These are phyloP conservation scores for Penicillium crystallinum DNA, from an alignment of 495 filamentous ascomycete species.

Conservation along the genomic window DNA sequence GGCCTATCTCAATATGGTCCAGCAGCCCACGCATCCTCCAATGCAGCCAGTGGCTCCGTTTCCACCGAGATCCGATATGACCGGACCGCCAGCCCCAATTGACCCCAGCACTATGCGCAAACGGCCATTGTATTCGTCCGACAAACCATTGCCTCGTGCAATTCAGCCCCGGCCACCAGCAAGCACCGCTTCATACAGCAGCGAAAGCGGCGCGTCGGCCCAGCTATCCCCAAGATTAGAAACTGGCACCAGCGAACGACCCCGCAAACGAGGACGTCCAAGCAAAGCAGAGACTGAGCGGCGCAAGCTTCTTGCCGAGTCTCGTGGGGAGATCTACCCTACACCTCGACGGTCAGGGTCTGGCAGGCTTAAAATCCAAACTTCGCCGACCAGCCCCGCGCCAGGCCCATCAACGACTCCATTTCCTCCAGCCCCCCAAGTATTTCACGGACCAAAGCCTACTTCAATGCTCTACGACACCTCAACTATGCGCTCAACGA, in stretches of 20 bases:
- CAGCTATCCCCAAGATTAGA: constrained; percentile 36
- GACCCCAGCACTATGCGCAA: constrained; percentile 30
- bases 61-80: constrained; percentile 12
- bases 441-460: neutral
- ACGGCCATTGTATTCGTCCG: constrained; percentile 30
- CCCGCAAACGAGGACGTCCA: constrained; percentile 56
- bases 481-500: constrained; percentile 2
- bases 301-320: constrained; percentile 47
- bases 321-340: constrained; percentile 47
- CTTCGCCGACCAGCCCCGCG: constrained; percentile 33
- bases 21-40: constrained; percentile 17
- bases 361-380: constrained; percentile 27
- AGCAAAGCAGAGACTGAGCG: constrained; percentile 53
- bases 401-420: neutral
- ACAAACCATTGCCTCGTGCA: constrained; percentile 36
- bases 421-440: constrained; percentile 4
- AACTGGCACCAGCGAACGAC: constrained; percentile 30
- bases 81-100: constrained; percentile 19
- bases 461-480: constrained; percentile 10
- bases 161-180: constrained; percentile 39
- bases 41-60: constrained; percentile 13
- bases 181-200: constrained; percentile 34
- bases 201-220: constrained; percentile 35
- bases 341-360: constrained; percentile 30
- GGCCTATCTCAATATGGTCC: constrained; percentile 35